Conservation (phyloP, 2,329 filamentous ascomycete species). For the Gliomastix tumulicola region DNA sequence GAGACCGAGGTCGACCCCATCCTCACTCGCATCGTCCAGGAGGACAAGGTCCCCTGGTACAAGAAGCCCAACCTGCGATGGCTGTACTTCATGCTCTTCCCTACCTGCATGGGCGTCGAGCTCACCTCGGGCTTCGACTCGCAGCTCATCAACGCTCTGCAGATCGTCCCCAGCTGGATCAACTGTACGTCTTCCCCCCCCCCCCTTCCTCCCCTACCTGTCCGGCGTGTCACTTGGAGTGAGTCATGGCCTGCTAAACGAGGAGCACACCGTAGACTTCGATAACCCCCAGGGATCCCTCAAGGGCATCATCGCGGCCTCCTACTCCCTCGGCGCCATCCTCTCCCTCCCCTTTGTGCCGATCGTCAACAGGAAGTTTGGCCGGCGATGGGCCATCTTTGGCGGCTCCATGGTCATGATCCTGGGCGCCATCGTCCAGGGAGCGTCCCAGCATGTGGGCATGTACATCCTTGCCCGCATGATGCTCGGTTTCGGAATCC, state of each 20-base stretch:
- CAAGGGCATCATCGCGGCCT: constrained; percentile 49
- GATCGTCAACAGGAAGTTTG: constrained; percentile 45
- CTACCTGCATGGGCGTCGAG: constrained; percentile 43
- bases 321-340: constrained; percentile 54
- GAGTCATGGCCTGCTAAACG: no score
- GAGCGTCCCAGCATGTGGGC: constrained; percentile 12
- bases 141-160: constrained; percentile 36
- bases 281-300: constrained; percentile 30
- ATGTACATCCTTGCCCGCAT: constrained; percentile 57
- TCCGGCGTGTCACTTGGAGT: no score
- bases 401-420: constrained; percentile 47
- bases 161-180: constrained; percentile 28
- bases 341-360: constrained; percentile 51
- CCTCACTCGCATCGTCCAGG: constrained; percentile 10
- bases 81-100: constrained; percentile 51
- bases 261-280: no score
- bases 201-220: no score
- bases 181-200: no score
- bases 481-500: constrained; percentile 53
- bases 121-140: constrained; percentile 37
- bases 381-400: constrained; percentile 50
- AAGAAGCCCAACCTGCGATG: constrained; percentile 50
- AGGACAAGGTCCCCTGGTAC: constrained; percentile 42
- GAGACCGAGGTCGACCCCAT: constrained; percentile 5
- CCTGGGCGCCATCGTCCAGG: constrained; percentile 44